phyloP scores from a whole-genome alignment of 2,329 filamentous ascomycete genomes.

The Pseudodiploospora longispora region DNA sequence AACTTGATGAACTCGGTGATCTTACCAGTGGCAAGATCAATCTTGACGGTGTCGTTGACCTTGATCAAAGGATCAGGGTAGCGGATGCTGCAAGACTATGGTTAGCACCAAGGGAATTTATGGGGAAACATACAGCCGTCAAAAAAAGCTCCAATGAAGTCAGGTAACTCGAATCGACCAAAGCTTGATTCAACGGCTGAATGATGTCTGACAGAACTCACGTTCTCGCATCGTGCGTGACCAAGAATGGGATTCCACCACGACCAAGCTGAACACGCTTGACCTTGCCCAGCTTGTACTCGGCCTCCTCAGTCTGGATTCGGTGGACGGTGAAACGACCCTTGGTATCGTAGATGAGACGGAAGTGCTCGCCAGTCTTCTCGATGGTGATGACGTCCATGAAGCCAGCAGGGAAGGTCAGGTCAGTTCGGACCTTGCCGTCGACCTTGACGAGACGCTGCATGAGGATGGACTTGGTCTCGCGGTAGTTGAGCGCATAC shows the following conservation, averaged over 20 bases:
- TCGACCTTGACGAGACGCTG: constrained; percentile 99
- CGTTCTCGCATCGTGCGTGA: constrained; percentile 99
- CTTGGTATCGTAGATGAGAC: constrained; percentile 99
- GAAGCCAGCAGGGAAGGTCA: constrained; percentile 94
- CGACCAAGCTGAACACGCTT: constrained; percentile 99
- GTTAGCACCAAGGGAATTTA: constrained; percentile 30
- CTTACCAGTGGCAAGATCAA: constrained; percentile 94
- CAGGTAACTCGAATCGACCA: constrained; percentile 54
- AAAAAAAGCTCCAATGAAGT: constrained; percentile 30
- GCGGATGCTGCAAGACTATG: constrained; percentile 65
- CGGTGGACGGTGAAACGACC: constrained; percentile 99
- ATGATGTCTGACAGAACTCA: constrained; percentile 97
- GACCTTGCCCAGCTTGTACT: constrained; percentile 99
- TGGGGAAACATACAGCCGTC: constrained; percentile 46
- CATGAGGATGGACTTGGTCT: constrained; percentile 97
- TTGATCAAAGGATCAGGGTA: constrained; percentile 98
- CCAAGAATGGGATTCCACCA: constrained; percentile 99
- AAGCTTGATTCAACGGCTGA: constrained; percentile 99
- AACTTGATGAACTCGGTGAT: constrained; percentile 97
- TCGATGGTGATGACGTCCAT: constrained; percentile 99
- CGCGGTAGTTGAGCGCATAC: constrained; percentile 98
- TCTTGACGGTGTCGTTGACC: constrained; percentile 99
- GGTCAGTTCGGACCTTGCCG: constrained; percentile 98
- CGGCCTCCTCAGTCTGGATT: constrained; percentile 95
- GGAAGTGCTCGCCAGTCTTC: constrained; percentile 99